Conservation (phyloP, 495 filamentous ascomycete genomes). For the Penicillium fimorum region DNA sequence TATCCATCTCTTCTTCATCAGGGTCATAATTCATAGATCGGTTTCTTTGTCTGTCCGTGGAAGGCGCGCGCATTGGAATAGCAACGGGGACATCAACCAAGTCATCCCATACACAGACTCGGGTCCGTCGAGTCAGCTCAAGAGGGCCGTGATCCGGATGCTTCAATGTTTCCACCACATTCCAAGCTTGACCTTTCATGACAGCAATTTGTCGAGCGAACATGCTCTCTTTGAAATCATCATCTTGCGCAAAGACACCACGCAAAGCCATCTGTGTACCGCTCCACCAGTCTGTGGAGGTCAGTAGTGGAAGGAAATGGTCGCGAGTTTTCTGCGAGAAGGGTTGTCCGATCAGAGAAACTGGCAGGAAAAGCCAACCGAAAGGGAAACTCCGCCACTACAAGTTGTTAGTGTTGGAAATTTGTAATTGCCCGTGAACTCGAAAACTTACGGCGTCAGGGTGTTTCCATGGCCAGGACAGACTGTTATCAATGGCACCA, state of each 20-base stretch:
- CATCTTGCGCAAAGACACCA: constrained; percentile 81
- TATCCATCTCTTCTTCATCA: constrained; percentile 85
- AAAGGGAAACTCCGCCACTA: constrained; percentile 91
- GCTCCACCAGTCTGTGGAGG: constrained; percentile 94
- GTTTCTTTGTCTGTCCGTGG: constrained; percentile 68
- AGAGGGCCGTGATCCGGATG: constrained; percentile 87
- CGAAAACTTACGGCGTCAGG: constrained; percentile 73
- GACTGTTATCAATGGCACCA: constrained; percentile 94
- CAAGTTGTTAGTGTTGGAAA: constrained; percentile 20
- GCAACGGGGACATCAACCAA: constrained; percentile 93
- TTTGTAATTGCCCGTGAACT: neutral
- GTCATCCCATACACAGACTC: constrained; percentile 98
- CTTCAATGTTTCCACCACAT: constrained; percentile 96
- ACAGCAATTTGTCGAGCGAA: constrained; percentile 95
- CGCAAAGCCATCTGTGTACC: constrained; percentile 86
- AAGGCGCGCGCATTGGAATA: constrained; percentile 80
- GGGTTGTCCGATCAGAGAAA: constrained; percentile 92
- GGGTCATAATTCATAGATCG: constrained; percentile 47
- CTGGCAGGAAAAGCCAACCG: constrained; percentile 96
- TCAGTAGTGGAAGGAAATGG: constrained; percentile 91
- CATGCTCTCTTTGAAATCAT: constrained; percentile 97
- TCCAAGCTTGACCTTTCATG: constrained; percentile 99
- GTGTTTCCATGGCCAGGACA: constrained; percentile 99
- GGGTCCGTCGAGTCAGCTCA: constrained; percentile 82
- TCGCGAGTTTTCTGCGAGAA: constrained; percentile 90